A percentile compares a stretch with the other conserved stretches of the same genome.
These are phyloP conservation scores for Emmonsia crescens DNA, from an alignment of 2,329 filamentous ascomycete species.

Conservation along the genomic window DNA sequence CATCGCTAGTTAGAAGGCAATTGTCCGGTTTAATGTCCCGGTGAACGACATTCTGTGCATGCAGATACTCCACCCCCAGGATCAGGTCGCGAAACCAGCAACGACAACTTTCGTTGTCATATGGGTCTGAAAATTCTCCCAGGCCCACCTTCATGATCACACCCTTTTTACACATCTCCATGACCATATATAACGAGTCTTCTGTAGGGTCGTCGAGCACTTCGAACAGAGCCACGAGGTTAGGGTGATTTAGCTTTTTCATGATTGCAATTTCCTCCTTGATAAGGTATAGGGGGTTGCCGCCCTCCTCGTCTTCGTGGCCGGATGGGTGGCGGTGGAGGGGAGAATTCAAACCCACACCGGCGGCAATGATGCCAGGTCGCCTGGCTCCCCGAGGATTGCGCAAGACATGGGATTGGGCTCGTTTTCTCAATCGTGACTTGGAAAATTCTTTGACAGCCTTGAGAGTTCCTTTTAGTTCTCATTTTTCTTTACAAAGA, in stretches of 20 bases:
- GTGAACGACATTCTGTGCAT: conserved; percentile 89
- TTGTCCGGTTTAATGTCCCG: conserved; percentile 98
- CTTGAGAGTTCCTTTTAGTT: conserved; percentile 36
- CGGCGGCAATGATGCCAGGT: conserved; percentile 41
- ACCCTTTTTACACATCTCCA: conserved; percentile 98
- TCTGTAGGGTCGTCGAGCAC: conserved; percentile 92
- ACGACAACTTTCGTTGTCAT: conserved; percentile 69
- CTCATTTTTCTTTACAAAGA: background rate
- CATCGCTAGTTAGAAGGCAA: conserved; percentile 74
- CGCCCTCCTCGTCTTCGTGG: conserved; percentile 42
- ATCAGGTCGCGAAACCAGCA: conserved; percentile 94
- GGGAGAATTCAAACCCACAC: conserved; percentile 51
- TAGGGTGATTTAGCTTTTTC: conserved; percentile 94
- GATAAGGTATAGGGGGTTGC: conserved; percentile 73
- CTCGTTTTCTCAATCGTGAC: conserved; percentile 73
- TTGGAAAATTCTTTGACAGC: conserved; percentile 98
- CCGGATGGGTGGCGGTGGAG: conserved; percentile 49
- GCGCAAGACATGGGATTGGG: conserved; percentile 77
- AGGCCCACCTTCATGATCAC: conserved; percentile 93
- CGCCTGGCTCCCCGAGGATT: conserved; percentile 45
- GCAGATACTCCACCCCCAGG: conserved; percentile 87
- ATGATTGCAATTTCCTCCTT: conserved; percentile 96
- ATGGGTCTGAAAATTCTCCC: conserved; percentile 71
- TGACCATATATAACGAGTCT: conserved; percentile 94
- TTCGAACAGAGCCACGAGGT: conserved; percentile 86